Conservation (phyloP, 2,329 filamentous ascomycete species). For the Curvularia eragrostidis region DNA sequence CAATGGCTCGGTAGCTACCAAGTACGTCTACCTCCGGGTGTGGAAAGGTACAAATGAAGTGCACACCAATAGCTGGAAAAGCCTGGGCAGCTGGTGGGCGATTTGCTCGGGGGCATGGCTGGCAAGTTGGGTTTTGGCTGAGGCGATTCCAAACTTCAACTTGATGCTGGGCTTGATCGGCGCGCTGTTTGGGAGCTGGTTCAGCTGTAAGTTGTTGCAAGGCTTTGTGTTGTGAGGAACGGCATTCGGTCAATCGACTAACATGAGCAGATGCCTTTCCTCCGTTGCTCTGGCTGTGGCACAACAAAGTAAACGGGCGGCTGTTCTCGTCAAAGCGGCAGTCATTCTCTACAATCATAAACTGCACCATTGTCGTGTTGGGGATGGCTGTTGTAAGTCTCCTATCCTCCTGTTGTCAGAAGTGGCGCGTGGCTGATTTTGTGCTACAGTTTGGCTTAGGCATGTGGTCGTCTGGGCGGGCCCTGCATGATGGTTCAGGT, state of each 20-base stretch:
- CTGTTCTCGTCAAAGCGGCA: slow-evolving; percentile 52
- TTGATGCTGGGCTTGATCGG: slow-evolving; percentile 68
- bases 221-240: neutral
- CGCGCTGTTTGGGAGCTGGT: slow-evolving; percentile 71
- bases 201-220: slow-evolving; percentile 58
- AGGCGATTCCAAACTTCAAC: slow-evolving; percentile 73
- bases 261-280: slow-evolving; percentile 48
- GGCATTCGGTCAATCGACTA: neutral
- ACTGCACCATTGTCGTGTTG: slow-evolving; percentile 51
- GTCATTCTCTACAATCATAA: slow-evolving; percentile 54
- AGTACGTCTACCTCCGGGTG: slow-evolving; percentile 69
- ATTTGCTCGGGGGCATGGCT: slow-evolving; percentile 65
- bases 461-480: slow-evolving; percentile 39
- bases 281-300: slow-evolving; percentile 56
- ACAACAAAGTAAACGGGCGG: slow-evolving; percentile 51
- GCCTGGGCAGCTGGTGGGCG: slow-evolving; percentile 61
- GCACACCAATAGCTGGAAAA: slow-evolving; percentile 33
- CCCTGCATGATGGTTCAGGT: slow-evolving; percentile 30
- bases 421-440: slow-evolving; percentile 1
- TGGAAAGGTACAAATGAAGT: slow-evolving; percentile 63
- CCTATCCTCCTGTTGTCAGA: neutral
- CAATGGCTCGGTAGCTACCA: slow-evolving; percentile 70
- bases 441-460: slow-evolving; percentile 35
- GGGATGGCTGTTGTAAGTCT: slow-evolving; percentile 39
- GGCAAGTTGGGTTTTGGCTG: slow-evolving; percentile 70